These are phyloP conservation scores for Psophocarpus tetragonolobus DNA, from an alignment of 306 rosid species.

Conservation along the genomic window DNA sequence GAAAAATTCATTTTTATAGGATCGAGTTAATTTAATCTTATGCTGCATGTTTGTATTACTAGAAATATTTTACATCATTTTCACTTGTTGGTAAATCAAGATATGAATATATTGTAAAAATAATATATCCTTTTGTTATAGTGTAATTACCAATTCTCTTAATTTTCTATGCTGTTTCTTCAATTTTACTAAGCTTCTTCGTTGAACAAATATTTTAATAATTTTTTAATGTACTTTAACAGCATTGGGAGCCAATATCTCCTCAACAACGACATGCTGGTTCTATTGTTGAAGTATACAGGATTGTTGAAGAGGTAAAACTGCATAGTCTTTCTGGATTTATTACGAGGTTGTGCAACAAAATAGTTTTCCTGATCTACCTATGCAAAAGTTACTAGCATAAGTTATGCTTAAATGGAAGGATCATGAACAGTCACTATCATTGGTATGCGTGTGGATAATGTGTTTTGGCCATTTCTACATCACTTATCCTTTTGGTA, in stretches of 20 bases:
- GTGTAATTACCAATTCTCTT: constrained; percentile 1
- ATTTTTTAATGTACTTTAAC: constrained; percentile 38
- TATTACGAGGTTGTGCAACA: constrained; percentile 12
- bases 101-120: background rate
- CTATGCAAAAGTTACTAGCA: background rate
- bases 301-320: constrained; percentile 97
- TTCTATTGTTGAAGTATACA: constrained; percentile 94
- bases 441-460: constrained; percentile 6
- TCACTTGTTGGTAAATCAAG: background rate
- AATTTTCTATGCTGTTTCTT: constrained; percentile 14
- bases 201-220: constrained; percentile 14
- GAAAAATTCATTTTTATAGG: background rate
- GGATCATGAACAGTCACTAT: background rate
- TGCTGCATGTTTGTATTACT: background rate
- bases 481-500: background rate
- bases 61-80: background rate
- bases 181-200: constrained; percentile 9
- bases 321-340: constrained; percentile 6
- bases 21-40: background rate
- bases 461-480: background rate
- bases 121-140: constrained; percentile 2
- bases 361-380: constrained; percentile 14
- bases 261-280: constrained; percentile 94
- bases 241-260: constrained; percentile 94
- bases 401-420: constrained; percentile 11